A percentile compares a stretch with the other conserved stretches of the same genome.
phyloP scores from a whole-genome alignment of 768 basidiomycete species.

The Phylloporus sp. region DNA sequence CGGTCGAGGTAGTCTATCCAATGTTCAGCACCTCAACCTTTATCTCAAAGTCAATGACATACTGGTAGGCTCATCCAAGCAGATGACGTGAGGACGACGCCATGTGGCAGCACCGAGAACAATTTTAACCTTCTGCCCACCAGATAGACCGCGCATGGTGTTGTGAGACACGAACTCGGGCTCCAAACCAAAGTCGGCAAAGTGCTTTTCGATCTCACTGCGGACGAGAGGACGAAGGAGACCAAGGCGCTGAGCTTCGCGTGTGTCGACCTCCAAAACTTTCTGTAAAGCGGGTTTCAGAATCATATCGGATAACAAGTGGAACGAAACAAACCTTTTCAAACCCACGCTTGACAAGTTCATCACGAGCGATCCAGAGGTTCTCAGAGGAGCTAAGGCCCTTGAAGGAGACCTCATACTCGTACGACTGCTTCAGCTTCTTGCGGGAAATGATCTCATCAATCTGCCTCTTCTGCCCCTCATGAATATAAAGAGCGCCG shows the following conservation, averaged over 20 bases:
- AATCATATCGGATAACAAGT: not conserved
- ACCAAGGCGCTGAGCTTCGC: slow-evolving; percentile 95
- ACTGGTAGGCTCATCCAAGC: slow-evolving; percentile 96
- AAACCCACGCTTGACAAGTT: slow-evolving; percentile 95
- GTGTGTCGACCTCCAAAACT: slow-evolving; percentile 95
- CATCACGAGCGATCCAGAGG: slow-evolving; percentile 95
- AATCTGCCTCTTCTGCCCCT: slow-evolving; percentile 92
- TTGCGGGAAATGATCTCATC: slow-evolving; percentile 89
- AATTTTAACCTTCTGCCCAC: slow-evolving; percentile 99
- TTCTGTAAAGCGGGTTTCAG: slow-evolving; percentile 47
- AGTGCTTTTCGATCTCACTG: slow-evolving; percentile 98
- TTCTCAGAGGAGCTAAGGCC: slow-evolving; percentile 94
- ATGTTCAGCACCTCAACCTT: not conserved
- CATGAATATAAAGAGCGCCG: slow-evolving; percentile 77
- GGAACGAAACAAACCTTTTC: slow-evolving; percentile 62
- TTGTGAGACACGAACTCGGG: slow-evolving; percentile 99
- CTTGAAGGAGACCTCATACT: slow-evolving; percentile 98
- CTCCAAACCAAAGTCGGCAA: slow-evolving; percentile 98
- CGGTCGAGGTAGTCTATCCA: slow-evolving; percentile 92
- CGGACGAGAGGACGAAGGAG: slow-evolving; percentile 95
- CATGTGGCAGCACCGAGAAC: slow-evolving; percentile 98
- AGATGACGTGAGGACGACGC: slow-evolving; percentile 97
- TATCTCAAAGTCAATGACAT: slow-evolving; percentile 23
- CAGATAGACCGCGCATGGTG: slow-evolving; percentile 97
- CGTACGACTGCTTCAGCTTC: slow-evolving; percentile 99